Evolutionary conservation across 176 grass and related monocot genomes (phyloP).

Genomic region (Leersia perrieri): DNA sequence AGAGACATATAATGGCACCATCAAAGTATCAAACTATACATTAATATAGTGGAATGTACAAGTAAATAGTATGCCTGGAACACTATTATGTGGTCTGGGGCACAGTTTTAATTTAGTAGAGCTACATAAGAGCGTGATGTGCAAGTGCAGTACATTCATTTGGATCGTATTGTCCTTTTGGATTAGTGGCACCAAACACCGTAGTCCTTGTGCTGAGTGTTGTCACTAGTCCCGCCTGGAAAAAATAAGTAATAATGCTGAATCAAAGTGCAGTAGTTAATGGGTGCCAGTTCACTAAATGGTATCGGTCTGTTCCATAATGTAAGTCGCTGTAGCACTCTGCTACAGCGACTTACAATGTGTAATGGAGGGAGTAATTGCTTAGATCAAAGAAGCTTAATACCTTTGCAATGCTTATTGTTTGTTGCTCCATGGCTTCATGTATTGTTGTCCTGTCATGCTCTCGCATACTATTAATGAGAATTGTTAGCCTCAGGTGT

Average conservation of each 20-base stretch:
- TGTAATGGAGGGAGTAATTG: no score
- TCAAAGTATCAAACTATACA: background rate
- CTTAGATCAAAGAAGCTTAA: background rate
- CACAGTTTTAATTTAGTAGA: background rate
- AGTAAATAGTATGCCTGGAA: constrained; percentile 16
- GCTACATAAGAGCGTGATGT: constrained; percentile 5
- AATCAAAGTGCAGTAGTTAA: constrained; percentile 4
- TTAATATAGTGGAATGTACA: background rate
- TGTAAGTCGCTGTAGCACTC: no score
- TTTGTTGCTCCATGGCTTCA: constrained; percentile 99
- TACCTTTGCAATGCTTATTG: constrained; percentile 98
- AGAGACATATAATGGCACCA: background rate
- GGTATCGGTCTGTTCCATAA: no score
- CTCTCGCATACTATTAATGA: constrained; percentile 74
- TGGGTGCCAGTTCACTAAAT: background rate
- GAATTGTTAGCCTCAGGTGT: constrained; percentile 29
- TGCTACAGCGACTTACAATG: no score
- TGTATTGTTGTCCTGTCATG: constrained; percentile 99
- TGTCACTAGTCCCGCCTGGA: constrained; percentile 92
- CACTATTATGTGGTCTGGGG: background rate
- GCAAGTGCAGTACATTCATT: constrained; percentile 66
- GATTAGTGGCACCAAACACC: constrained; percentile 91
- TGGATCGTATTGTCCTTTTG: constrained; percentile 89
- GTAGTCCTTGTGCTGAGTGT: constrained; percentile 87
- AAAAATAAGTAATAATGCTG: constrained; percentile 11